Conservation (phyloP, 2,329 filamentous ascomycete species). For the Fonsecaea monophora region DNA sequence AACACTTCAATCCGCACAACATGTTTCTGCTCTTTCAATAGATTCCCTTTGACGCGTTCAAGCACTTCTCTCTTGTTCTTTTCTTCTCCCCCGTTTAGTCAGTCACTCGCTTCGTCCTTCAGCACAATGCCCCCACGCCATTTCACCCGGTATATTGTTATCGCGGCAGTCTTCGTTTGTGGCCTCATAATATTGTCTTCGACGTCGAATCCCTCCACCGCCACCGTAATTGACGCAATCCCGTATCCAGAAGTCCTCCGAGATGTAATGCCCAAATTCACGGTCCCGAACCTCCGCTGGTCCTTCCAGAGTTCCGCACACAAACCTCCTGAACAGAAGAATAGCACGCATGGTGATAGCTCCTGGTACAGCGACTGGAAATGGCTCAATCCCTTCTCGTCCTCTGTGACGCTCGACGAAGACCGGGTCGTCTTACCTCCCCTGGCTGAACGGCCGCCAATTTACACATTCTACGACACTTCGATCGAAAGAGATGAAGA, state of each 20-base stretch:
- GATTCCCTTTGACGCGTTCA: conserved; percentile 11
- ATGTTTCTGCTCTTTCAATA: conserved; percentile 9
- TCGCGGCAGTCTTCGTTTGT: conserved; percentile 52
- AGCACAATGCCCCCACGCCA: conserved; percentile 36
- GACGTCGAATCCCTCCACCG: conserved; percentile 47
- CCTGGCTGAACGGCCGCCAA: conserved; percentile 69
- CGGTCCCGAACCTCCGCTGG: conserved; percentile 58
- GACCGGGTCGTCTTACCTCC: conserved; percentile 83
- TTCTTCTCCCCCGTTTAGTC: conserved; percentile 5
- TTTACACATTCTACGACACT: conserved; percentile 92
- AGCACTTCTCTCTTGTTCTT: background rate
- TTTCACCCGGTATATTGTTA: conserved; percentile 48
- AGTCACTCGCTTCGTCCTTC: conserved; percentile 17
- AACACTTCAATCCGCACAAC: background rate
- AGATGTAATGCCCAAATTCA: conserved; percentile 54
- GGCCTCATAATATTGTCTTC: conserved; percentile 54
- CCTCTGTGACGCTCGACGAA: conserved; percentile 77
- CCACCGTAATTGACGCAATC: conserved; percentile 39
- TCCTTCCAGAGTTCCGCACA: conserved; percentile 75
- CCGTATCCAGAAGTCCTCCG: conserved; percentile 34
- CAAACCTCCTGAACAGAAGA: conserved; percentile 73
- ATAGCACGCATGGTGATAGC: conserved; percentile 78
- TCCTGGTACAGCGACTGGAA: conserved; percentile 89
- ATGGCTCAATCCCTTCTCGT: conserved; percentile 91
- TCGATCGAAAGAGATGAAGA: conserved; percentile 67